Conservation (phyloP, 495 filamentous ascomycete genomes). For the Penicillium dipodomyicola region DNA sequence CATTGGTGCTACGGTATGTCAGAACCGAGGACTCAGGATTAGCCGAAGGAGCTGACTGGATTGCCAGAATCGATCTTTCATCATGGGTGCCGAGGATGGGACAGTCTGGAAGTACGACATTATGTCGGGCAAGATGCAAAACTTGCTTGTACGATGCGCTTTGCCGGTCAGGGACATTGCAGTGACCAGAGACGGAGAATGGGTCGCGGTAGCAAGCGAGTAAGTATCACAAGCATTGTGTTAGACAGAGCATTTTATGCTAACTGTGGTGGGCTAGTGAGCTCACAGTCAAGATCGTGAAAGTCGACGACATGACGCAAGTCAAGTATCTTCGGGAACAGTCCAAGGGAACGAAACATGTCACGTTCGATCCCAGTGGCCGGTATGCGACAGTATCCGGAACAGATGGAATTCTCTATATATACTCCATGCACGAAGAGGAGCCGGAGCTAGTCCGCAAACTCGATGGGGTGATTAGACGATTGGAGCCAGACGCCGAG, state of each 20-base stretch:
- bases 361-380: slow-evolving; percentile 83
- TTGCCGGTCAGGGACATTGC: slow-evolving; percentile 83
- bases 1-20: slow-evolving; percentile 67
- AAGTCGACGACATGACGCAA: slow-evolving; percentile 69
- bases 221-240: slow-evolving; percentile 31
- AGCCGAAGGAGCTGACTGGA: not conserved
- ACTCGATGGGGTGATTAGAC: slow-evolving; percentile 80
- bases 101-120: slow-evolving; percentile 85
- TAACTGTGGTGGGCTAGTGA: slow-evolving; percentile 52
- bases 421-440: slow-evolving; percentile 81
- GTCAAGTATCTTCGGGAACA: slow-evolving; percentile 77
- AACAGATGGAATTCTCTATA: slow-evolving; percentile 80
- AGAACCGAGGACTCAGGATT: not conserved
- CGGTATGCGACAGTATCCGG: slow-evolving; percentile 76
- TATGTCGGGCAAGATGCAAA: slow-evolving; percentile 69
- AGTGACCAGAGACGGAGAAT: slow-evolving; percentile 76
- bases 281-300: slow-evolving; percentile 83
- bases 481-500: slow-evolving; percentile 74
- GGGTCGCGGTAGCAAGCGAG: slow-evolving; percentile 96
- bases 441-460: slow-evolving; percentile 77
- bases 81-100: slow-evolving; percentile 88
- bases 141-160: slow-evolving; percentile 75
- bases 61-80: slow-evolving; percentile 71
- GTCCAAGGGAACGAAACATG: slow-evolving; percentile 78
- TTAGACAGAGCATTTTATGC: not conserved